Evolutionary conservation across 1,284 basidiomycete genomes (phyloP).

Genomic region (Apiotrichum akiyoshidainum): DNA sequence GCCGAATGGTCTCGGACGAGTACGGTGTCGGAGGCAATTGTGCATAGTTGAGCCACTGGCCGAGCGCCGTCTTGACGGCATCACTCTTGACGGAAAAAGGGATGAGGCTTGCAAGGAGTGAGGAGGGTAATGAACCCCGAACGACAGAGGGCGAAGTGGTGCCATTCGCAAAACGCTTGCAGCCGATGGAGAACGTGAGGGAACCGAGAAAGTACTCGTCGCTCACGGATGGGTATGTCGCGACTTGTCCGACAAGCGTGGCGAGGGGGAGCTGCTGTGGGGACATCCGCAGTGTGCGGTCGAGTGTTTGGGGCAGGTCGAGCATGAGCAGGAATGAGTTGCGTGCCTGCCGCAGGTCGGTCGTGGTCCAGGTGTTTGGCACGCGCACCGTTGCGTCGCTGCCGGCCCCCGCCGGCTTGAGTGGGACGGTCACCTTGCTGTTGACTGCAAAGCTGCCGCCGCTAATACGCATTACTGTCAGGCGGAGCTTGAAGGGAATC

Average conservation of each 20-base stretch:
- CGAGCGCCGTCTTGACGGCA: background rate
- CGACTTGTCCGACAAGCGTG: background rate
- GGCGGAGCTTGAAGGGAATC: background rate
- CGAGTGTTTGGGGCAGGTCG: conserved; percentile 1
- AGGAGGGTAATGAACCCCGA: background rate
- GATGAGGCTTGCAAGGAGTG: background rate
- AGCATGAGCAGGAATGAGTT: background rate
- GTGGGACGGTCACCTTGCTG: background rate
- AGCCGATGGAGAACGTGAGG: conserved; percentile 3
- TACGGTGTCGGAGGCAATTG: background rate
- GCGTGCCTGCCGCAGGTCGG: background rate
- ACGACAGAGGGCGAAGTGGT: background rate
- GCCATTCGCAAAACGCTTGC: background rate
- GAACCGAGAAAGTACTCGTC: background rate
- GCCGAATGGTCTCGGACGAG: background rate
- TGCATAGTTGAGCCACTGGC: background rate
- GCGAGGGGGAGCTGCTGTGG: background rate
- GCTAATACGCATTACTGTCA: background rate
- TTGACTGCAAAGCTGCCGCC: background rate
- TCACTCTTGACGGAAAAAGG: background rate
- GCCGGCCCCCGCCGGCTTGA: background rate
- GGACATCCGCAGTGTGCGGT: background rate
- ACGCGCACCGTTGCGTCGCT: background rate
- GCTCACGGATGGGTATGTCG: background rate
- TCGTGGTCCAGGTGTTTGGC: conserved; percentile 1